Evolutionary conservation across 1,139 yeast genomes (phyloP).

Genomic region (Taiozyma sp.): DNA sequence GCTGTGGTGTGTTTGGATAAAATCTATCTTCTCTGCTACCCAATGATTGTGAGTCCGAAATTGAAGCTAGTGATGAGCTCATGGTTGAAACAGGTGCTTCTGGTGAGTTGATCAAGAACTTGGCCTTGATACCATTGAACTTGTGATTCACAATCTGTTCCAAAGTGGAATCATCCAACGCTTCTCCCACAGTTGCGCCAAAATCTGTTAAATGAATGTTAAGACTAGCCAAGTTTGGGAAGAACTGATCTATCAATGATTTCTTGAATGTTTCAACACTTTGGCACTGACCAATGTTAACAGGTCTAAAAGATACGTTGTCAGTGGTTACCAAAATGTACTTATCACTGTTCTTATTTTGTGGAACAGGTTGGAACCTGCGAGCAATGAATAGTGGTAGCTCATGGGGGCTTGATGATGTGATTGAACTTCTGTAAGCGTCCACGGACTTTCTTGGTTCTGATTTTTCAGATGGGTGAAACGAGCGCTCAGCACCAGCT

Average conservation of each 20-base stretch:
- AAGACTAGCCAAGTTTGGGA: slow-evolving; percentile 38
- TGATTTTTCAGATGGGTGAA: not conserved
- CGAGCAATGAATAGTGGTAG: slow-evolving; percentile 24
- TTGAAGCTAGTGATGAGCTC: slow-evolving; percentile 17
- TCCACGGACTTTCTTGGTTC: not conserved
- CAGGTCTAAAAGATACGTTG: slow-evolving; percentile 46
- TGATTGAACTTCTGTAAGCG: not conserved
- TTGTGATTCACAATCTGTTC: slow-evolving; percentile 34
- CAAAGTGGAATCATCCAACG: slow-evolving; percentile 48
- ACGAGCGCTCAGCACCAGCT: slow-evolving; percentile 1
- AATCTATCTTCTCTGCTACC: slow-evolving; percentile 37
- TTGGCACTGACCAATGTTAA: slow-evolving; percentile 34
- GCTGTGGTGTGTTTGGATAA: slow-evolving; percentile 61
- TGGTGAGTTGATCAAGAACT: slow-evolving; percentile 41
- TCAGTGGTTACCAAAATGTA: slow-evolving; percentile 58
- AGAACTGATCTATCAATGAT: slow-evolving; percentile 36
- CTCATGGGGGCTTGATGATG: not conserved
- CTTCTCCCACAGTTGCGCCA: slow-evolving; percentile 58
- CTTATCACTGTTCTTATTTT: slow-evolving; percentile 22
- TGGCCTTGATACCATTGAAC: slow-evolving; percentile 34
- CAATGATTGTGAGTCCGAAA: slow-evolving; percentile 45
- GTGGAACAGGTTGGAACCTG: slow-evolving; percentile 31
- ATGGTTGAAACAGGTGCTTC: slow-evolving; percentile 17
- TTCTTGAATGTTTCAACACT: slow-evolving; percentile 34
- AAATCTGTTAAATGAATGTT: slow-evolving; percentile 71